Evolutionary conservation across 2,329 filamentous ascomycete species (phyloP).

Genomic region (Aspergillus viridinutans): DNA sequence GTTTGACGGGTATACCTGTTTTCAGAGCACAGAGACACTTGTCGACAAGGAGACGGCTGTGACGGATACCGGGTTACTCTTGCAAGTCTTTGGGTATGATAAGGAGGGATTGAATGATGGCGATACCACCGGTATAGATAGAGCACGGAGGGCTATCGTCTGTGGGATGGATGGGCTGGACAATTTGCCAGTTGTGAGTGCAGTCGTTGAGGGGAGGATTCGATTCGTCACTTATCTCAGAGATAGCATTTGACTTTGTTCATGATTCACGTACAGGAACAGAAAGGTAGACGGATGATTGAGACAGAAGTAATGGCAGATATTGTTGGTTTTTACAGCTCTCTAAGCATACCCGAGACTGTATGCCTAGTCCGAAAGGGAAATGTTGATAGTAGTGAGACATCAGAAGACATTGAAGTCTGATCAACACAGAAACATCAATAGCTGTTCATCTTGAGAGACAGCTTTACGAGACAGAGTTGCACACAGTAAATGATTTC

Average conservation of each 20-base stretch:
- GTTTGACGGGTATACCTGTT: conserved; percentile 21
- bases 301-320: no score
- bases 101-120: not conserved
- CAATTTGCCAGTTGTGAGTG: conserved; percentile 10
- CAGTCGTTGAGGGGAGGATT: conserved; percentile 10
- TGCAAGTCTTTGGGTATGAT: conserved; percentile 10
- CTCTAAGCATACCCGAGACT: no score
- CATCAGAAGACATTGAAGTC: no score
- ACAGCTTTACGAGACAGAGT: no score
- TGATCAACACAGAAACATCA: no score
- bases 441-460: no score
- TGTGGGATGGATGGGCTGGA: conserved; percentile 2
- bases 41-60: conserved; percentile 19
- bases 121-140: conserved; percentile 3
- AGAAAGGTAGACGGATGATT: no score
- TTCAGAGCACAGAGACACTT: conserved; percentile 13
- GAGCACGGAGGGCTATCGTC: conserved; percentile 5
- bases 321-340: no score
- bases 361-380: no score
- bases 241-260: not conserved
- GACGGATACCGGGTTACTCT: conserved; percentile 20
- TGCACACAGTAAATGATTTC: no score
- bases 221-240: conserved; percentile 1
- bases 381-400: no score
- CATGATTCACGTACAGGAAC: not conserved